Evolutionary conservation across 2,329 filamentous ascomycete species (phyloP).

Genomic region (Arthrobotrys sinensis): DNA sequence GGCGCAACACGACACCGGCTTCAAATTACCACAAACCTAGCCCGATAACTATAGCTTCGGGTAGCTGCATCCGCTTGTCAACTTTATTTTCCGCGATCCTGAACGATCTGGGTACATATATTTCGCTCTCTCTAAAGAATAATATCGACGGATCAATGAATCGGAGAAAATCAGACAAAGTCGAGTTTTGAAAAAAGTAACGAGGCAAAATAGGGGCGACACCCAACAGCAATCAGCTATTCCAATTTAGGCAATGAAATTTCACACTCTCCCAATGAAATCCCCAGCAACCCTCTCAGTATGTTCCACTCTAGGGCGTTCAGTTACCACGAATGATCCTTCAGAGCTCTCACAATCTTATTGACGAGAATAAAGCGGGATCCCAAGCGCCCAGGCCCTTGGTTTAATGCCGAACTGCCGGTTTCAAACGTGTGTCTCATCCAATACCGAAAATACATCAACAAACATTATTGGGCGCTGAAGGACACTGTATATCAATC

Average conservation of each 20-base stretch:
- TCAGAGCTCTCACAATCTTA: not conserved
- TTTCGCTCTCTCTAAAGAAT: no score
- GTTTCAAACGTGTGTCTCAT: not conserved
- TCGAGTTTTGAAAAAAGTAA: no score
- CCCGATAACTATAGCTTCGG: not conserved
- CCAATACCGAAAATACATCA: no score
- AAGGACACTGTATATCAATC: no score
- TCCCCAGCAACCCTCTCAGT: not conserved
- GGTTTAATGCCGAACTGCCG: not conserved
- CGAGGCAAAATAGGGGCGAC: no score
- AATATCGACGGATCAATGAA: no score
- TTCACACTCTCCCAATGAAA: conserved; percentile 6
- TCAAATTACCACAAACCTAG: conserved; percentile 10
- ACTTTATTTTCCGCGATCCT: not conserved
- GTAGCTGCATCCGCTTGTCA: conserved; percentile 13
- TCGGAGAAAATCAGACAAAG: no score
- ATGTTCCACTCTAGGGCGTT: not conserved
- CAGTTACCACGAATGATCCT: not conserved
- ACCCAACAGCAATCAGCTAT: not conserved
- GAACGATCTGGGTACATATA: no score
- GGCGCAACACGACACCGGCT: conserved; percentile 13
- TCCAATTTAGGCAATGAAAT: not conserved
- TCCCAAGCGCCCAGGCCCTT: not conserved
- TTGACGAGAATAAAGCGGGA: not conserved
- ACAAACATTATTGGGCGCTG: no score